These are phyloP conservation scores for Lentinula sp. DNA, from an alignment of 768 basidiomycete species.

Conservation along the genomic window DNA sequence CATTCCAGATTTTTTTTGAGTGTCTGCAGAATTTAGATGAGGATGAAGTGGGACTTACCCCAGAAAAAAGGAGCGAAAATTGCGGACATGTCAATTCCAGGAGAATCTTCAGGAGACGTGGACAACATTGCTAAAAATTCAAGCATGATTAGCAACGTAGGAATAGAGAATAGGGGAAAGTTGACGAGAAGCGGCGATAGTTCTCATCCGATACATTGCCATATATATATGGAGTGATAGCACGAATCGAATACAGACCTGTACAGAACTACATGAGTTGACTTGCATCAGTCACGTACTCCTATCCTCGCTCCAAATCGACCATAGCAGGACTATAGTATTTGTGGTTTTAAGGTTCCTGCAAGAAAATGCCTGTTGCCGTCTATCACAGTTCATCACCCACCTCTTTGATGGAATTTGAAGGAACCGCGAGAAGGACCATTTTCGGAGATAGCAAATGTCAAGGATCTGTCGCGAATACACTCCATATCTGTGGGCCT, in stretches of 20 bases:
- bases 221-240: background rate
- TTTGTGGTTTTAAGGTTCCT: background rate
- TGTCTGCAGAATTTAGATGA: background rate
- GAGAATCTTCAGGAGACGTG: background rate
- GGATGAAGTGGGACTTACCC: background rate
- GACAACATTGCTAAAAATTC: background rate
- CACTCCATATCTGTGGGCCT: too few relatives aligned
- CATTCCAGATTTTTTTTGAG: background rate
- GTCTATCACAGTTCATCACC: too few relatives aligned
- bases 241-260: background rate
- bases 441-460: too few relatives aligned
- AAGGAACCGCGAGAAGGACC: too few relatives aligned
- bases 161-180: background rate
- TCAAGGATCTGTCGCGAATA: too few relatives aligned
- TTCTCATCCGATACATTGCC: background rate
- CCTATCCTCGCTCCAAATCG: background rate
- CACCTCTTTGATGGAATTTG: too few relatives aligned
- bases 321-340: background rate
- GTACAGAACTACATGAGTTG: background rate
- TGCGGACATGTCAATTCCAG: constrained; percentile 5
- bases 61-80: constrained; percentile 3
- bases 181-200: background rate
- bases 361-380: too few relatives aligned
- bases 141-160: background rate
- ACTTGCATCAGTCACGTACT: background rate